A percentile compares a stretch with the other conserved stretches of the same genome.
Conservation (phyloP, 306 rosid genomes). For the Morella rubra region DNA sequence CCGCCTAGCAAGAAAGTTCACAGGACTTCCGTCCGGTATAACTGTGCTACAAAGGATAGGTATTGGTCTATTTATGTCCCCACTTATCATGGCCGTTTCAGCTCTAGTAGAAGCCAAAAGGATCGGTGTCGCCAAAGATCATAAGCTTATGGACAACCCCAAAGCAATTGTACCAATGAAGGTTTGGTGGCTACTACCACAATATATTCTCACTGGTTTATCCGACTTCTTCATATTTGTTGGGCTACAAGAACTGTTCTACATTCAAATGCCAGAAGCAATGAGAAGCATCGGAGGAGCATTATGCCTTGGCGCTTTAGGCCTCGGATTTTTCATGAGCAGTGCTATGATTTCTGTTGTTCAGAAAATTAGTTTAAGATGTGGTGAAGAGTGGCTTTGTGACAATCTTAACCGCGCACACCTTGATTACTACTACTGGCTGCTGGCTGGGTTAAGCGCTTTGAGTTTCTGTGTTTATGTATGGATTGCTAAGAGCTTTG, state of each 20-base stretch:
- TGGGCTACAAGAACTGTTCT: constrained; percentile 46
- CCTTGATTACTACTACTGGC: constrained; percentile 42
- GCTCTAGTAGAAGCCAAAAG: too few species aligned
- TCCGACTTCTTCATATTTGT: constrained; percentile 26
- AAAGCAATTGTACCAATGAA: constrained; percentile 38
- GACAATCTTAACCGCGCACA: constrained; percentile 44
- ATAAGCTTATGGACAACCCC: constrained; percentile 31
- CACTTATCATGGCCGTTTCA: too few species aligned
- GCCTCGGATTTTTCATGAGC: constrained; percentile 38
- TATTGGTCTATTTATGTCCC: too few species aligned
- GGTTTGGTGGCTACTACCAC: constrained; percentile 58
- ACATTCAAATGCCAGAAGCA: constrained; percentile 41
- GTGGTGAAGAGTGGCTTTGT: constrained; percentile 31
- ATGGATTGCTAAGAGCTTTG: constrained; percentile 32
- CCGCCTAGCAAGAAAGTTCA: too few species aligned
- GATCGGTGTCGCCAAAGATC: constrained; percentile 11
- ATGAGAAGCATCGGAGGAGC: constrained; percentile 50
- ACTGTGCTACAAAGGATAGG: too few species aligned
- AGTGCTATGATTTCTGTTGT: constrained; percentile 25
- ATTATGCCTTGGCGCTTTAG: constrained; percentile 20
- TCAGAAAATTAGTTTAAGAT: constrained; percentile 2
- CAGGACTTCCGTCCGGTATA: too few species aligned
- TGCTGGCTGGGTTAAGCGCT: constrained; percentile 37
- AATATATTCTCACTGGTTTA: constrained; percentile 32
- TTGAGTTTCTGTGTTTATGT: constrained; percentile 33